Conservation (phyloP, 805 yeast genomes). For the Cyberlindnera meyerae region DNA sequence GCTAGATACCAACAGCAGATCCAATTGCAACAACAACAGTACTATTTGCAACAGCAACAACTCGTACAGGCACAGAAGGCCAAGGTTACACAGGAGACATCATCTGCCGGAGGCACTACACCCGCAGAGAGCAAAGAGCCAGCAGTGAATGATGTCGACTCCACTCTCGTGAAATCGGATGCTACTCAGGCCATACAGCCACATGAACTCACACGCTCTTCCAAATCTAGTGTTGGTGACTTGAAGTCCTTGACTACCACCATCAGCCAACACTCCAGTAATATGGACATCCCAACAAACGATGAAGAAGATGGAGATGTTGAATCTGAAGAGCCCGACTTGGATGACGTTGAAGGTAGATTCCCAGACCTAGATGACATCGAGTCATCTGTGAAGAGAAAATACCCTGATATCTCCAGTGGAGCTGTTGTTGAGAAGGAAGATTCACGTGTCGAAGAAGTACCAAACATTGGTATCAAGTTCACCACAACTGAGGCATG, state of each 20-base stretch:
- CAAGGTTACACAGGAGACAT: too few species aligned
- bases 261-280: background rate
- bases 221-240: constrained; percentile 25
- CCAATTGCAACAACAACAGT: constrained; percentile 30
- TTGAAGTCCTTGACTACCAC: constrained; percentile 6
- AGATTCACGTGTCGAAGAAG: background rate
- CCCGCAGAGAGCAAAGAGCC: constrained; percentile 1
- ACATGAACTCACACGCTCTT: constrained; percentile 19
- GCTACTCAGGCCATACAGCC: constrained; percentile 13
- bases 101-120: too few species aligned
- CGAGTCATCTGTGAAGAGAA: constrained; percentile 13
- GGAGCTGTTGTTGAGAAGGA: background rate
- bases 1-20: constrained; percentile 41
- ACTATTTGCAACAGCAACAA: constrained; percentile 14
- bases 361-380: constrained; percentile 45
- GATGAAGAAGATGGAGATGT: constrained; percentile 4
- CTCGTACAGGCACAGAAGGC: too few species aligned
- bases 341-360: constrained; percentile 45
- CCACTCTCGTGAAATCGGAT: too few species aligned
- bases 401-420: constrained; percentile 12
- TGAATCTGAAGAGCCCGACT: constrained; percentile 29
- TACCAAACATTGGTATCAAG: constrained; percentile 12
- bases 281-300: background rate
- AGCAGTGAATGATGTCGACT: too few species aligned
- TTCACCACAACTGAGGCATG: constrained; percentile 22